Evolutionary conservation across 1,139 yeast species (phyloP), one percentile per base, ranked within the genome.

Genomic region (Magnusiomyces paraingens): DNA sequence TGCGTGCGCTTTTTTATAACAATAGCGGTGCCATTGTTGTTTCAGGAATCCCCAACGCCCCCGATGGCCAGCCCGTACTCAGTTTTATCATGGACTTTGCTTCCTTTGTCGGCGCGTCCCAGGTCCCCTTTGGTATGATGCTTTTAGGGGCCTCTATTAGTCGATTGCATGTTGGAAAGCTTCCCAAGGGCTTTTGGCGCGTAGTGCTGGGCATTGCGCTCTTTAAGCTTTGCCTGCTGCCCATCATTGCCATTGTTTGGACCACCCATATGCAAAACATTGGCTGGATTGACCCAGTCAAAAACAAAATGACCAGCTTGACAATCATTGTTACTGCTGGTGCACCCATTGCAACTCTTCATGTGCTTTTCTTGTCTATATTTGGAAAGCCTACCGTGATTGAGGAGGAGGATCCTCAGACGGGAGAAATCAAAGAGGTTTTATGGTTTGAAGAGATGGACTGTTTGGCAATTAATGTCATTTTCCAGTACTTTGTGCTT

Each of bases 81-180:
- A 86, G 90, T 29, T 91, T 91, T 62, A 57, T 90, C 11, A 84
- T 91, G 79, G 96, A 91, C 66, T 81, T 83, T 58, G 75, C 93
- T 1, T 66, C 80, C 17, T 91, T 91, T 66, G 73, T 91, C 2
- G 96, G 96, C 1, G 82, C 82, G 1, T 96, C 96, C 0, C 82
- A 89, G 36, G 97, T 91, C 36, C 98, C 97, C 0, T 72, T 88
- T 58, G 97, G 97, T 1, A 74, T 91, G 56, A 67, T 87, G 51
- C 66, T 91, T 56, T 69, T 91, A 40, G 98, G 98, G 2, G 95
- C 94, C 12, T 88, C 96, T 2, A 80, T 91, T 48, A 84, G 95
- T 0, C 73, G 96, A 50, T 74, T 91, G 51, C 74, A 79, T 57
- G 71, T 89, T 29, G 76, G 75, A 15, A 67, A 73, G 15, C 72